Evolutionary conservation across 2,329 filamentous ascomycete genomes (phyloP), one percentile per base, ranked within the genome.

Genomic region (Gnomoniopsis sp.): DNA sequence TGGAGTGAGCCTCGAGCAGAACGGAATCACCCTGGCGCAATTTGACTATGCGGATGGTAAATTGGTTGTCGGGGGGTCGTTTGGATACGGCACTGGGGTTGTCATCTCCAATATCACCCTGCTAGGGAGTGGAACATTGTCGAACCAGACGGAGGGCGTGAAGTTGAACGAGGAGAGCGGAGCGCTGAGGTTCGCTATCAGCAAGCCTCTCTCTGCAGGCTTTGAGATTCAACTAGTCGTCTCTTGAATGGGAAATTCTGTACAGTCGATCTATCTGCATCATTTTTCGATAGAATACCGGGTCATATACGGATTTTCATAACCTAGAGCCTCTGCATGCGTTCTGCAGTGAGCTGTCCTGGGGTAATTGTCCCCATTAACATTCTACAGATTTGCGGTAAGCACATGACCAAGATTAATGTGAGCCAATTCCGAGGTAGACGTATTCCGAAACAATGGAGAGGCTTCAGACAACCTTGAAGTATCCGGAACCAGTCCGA

Each of bases 1-100:
- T 61, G 91, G 91, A 10, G 85, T 86, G 59, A 86, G 81, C 26
- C 65, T 93, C 52, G 74, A 82, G 59, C 89, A 89, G 71, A 62
- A 73, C 2, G 70, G 66, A 1, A 83, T 78, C n/a, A 84, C 79
- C 7, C 74, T 83, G 57, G 77, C 92, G 54, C 71, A 74, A 15
- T 89, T 93, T 65, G 65, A 69, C 10, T 93, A 85, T 68, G 73
- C 78, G 49, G 69, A 78, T 2, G 81, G 82, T 36, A 72, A 74
- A 57, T 77, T 89, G 23, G 72, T 65, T 0, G 72, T 80, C 38
- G 74, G 71, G 2, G 87, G 86, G 0, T 70, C 66, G 2, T 88
- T 87, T 67, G 80, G 72, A 1, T 87, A 83, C 67, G 66, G 67
- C 59, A 76, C 72, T 1, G 72, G 69, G 6, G 70, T 78, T 33